Conservation (phyloP, 2,329 filamentous ascomycete genomes). For the Aspergillus pseudoglaucus region DNA sequence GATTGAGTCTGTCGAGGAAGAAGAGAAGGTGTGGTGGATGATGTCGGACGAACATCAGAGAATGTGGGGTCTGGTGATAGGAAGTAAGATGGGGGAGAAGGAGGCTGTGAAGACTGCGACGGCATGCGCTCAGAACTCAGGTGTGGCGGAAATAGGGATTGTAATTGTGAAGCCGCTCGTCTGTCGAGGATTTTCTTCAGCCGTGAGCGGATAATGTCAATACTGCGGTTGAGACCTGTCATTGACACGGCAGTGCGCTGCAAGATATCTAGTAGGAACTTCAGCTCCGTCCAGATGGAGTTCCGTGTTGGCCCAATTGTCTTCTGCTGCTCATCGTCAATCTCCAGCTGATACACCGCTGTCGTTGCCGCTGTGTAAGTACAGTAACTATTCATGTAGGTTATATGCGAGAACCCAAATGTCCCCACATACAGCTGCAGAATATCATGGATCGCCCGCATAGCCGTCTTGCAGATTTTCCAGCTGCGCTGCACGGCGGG, state of each 20-base stretch:
- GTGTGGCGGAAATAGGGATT: slow-evolving; percentile 6
- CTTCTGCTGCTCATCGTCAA: slow-evolving; percentile 3
- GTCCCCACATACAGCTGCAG: slow-evolving; percentile 18
- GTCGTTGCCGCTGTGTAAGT: slow-evolving; percentile 22
- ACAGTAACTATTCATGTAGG: slow-evolving; percentile 20
- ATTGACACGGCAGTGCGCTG: slow-evolving; percentile 15
- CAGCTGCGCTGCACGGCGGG: slow-evolving; percentile 1
- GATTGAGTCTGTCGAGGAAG: slow-evolving; percentile 1
- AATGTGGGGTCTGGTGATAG: background rate
- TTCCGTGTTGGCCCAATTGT: background rate
- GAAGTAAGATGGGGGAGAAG: background rate
- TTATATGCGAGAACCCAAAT: slow-evolving; percentile 18
- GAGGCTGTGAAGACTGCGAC: background rate
- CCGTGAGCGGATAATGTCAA: slow-evolving; percentile 19
- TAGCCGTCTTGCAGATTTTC: slow-evolving; percentile 16
- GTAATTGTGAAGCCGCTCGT: slow-evolving; percentile 4
- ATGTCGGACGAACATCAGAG: background rate
- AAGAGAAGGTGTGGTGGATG: background rate
- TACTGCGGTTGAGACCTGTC: slow-evolving; percentile 18
- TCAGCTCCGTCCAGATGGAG: slow-evolving; percentile 10
- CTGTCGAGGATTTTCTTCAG: slow-evolving; percentile 17
- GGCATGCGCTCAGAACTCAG: background rate
- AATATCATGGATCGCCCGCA: slow-evolving; percentile 17
- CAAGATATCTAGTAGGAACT: slow-evolving; percentile 16
- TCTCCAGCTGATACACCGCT: slow-evolving; percentile 19